Evolutionary conservation across 495 filamentous ascomycete genomes (phyloP), one percentile per base, ranked within the genome.

Genomic region (Filosporella fistucella): DNA sequence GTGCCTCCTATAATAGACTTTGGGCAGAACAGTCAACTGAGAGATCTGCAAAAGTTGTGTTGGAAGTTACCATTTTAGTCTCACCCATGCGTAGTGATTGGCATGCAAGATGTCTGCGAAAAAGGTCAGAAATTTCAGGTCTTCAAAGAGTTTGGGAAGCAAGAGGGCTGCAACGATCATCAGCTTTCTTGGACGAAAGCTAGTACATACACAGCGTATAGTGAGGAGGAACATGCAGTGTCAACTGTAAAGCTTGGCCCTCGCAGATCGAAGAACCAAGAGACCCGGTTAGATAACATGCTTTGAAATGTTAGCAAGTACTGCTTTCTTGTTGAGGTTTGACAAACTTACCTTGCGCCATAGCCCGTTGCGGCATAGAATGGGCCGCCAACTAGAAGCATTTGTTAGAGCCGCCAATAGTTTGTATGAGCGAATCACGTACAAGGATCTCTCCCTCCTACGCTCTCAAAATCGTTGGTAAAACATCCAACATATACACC

Each of bases 171-270:
- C 3, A 69, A 70, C 12, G 73, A 68, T 67, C 84, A 83, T 14
- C 81, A 58, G 28, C 61, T 64, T 32, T 73, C 69, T n/a, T 57
- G 63, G 0, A 70, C 78, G 4, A 71, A 35, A 24, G 39, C 39
- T 14, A n/a, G n/a, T n/a, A n/a, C n/a, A n/a, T n/a, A n/a, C 0
- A 82, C 36, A 0, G 72, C 73, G 1, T 71, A 49, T n/a, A 83
- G 54, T 49, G 70, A 72, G 1, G 69, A 68, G 0, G 70, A 76
- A 47, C 79, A 81, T 7, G 72, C 78, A 0, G 76, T 78, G 48
- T 74, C 73, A 16, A 90, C 72, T 5, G 71, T 68, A 33, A 72
- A 54, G 40, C 71, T 74, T 7, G 71, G 62, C 2, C 76, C 76
- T 22, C 61, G 54, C 1, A 74, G 60, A 49, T 78, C 65, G 44